Conservation (phyloP, 2,329 filamentous ascomycete genomes). For the Knoxdaviesia capensis region DNA sequence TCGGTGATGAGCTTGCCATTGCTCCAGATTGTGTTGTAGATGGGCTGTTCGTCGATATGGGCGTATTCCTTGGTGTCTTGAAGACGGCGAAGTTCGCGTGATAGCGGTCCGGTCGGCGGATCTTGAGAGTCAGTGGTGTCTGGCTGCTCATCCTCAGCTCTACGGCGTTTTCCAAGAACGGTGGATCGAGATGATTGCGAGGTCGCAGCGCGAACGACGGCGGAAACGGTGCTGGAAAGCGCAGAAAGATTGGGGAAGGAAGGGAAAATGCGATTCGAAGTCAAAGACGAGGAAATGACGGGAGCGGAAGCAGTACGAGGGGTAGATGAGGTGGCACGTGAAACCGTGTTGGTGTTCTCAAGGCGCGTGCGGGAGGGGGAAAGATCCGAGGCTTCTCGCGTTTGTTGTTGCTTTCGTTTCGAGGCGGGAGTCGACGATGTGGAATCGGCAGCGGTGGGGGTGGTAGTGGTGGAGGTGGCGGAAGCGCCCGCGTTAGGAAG, state of each 20-base stretch:
- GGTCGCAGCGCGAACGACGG: constrained; percentile 12
- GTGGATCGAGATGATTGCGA: constrained; percentile 20
- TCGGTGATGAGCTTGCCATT: constrained; percentile 40
- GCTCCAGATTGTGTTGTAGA: constrained; percentile 40
- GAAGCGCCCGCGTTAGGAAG: not conserved
- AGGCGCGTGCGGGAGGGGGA: not conserved
- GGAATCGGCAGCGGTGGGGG: constrained; percentile 20
- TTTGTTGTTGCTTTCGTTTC: constrained; percentile 6
- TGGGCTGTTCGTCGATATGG: constrained; percentile 35
- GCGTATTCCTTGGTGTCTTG: constrained; percentile 43
- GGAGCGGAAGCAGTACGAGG: not conserved
- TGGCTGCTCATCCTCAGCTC: constrained; percentile 29
- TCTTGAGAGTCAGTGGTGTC: constrained; percentile 5
- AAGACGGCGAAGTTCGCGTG: constrained; percentile 38
- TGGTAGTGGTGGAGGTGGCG: constrained; percentile 6
- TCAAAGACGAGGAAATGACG: not conserved
- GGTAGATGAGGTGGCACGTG: too few relatives aligned
- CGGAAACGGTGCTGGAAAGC: constrained; percentile 16
- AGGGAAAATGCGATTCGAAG: not conserved
- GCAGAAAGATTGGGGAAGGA: not conserved
- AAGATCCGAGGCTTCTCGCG: not conserved
- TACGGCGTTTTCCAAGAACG: constrained; percentile 38
- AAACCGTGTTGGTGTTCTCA: too few relatives aligned
- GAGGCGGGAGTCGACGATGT: constrained; percentile 13
- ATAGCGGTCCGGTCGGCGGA: constrained; percentile 15